These are phyloP conservation scores for Aschersonia sp. DNA, from an alignment of 2,329 filamentous ascomycete species.

Conservation along the genomic window DNA sequence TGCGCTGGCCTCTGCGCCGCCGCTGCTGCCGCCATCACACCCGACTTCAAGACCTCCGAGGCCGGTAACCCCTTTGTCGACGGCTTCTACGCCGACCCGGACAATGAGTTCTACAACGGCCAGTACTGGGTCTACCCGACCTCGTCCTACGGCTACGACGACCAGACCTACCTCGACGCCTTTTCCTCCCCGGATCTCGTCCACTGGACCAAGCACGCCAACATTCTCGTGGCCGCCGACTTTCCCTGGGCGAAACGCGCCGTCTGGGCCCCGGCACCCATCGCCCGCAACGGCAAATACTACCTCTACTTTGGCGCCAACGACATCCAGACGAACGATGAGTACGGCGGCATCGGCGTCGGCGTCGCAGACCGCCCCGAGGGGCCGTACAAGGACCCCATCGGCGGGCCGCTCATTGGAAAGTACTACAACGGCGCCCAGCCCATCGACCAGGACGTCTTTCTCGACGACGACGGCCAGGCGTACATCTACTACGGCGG, in stretches of 20 bases:
- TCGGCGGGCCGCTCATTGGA: constrained; percentile 18
- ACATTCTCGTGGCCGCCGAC: constrained; percentile 19
- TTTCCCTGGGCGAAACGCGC: constrained; percentile 28
- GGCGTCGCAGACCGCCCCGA: constrained; percentile 17
- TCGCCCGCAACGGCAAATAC: constrained; percentile 27
- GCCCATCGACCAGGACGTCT: constrained; percentile 26
- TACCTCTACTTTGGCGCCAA: constrained; percentile 37
- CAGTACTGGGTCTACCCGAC: constrained; percentile 35
- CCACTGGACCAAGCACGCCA: constrained; percentile 30
- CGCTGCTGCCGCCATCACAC: constrained; percentile 2
- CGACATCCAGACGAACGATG: constrained; percentile 21
- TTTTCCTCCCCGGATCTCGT: constrained; percentile 34
- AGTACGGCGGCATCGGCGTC: constrained; percentile 25
- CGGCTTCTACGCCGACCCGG: constrained; percentile 36
- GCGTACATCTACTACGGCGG: constrained; percentile 27
- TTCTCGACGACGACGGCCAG: constrained; percentile 26
- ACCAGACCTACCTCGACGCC: constrained; percentile 34
- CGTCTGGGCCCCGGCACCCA: constrained; percentile 32
- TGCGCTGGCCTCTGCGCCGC: neutral
- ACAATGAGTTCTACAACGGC: constrained; percentile 28
- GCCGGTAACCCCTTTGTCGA: constrained; percentile 32
- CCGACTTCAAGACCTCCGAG: constrained; percentile 23
- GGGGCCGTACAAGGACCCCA: constrained; percentile 20
- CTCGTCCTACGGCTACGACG: constrained; percentile 25
- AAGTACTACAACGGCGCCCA: constrained; percentile 29